These are phyloP conservation scores for Nepenthes gracilis DNA, from an alignment of 148 eudicot species.

Conservation along the genomic window DNA sequence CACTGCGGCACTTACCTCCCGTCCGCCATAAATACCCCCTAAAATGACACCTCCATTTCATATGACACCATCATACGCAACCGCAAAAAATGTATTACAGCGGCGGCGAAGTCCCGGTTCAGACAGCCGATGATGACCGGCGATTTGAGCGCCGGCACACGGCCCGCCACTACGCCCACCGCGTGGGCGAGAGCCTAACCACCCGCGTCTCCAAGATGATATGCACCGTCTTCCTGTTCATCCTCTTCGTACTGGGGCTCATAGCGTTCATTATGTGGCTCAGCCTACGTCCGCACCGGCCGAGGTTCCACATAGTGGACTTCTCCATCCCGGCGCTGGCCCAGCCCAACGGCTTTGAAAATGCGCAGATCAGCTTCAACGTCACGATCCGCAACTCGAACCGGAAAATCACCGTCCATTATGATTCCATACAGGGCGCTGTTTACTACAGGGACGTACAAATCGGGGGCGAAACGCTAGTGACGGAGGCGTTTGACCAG, in stretches of 20 bases:
- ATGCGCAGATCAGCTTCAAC: conserved; percentile 36
- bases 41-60: too few relatives aligned
- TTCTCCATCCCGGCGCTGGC: conserved; percentile 48
- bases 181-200: conserved; percentile 65
- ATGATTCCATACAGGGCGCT: conserved; percentile 34
- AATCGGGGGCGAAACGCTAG: conserved; percentile 34
- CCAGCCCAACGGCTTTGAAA: conserved; percentile 31
- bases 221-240: conserved; percentile 44
- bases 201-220: conserved; percentile 58
- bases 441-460: conserved; percentile 32
- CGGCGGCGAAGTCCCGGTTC: too few relatives aligned
- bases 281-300: conserved; percentile 76
- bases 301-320: conserved; percentile 40
- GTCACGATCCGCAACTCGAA: conserved; percentile 61
- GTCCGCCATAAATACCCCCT: too few relatives aligned
- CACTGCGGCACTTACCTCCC: too few relatives aligned
- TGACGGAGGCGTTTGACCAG: conserved; percentile 45
- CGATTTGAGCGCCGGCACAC: conserved; percentile 32
- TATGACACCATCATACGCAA: too few relatives aligned
- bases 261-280: conserved; percentile 63
- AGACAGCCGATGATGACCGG: neutral
- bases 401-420: conserved; percentile 50
- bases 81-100: too few relatives aligned
- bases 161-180: conserved; percentile 48
- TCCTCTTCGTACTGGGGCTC: conserved; percentile 46